A percentile compares a stretch with the other conserved stretches of the same genome.
Conservation (phyloP, 2,329 filamentous ascomycete genomes). For the Colletotrichum sp. region DNA sequence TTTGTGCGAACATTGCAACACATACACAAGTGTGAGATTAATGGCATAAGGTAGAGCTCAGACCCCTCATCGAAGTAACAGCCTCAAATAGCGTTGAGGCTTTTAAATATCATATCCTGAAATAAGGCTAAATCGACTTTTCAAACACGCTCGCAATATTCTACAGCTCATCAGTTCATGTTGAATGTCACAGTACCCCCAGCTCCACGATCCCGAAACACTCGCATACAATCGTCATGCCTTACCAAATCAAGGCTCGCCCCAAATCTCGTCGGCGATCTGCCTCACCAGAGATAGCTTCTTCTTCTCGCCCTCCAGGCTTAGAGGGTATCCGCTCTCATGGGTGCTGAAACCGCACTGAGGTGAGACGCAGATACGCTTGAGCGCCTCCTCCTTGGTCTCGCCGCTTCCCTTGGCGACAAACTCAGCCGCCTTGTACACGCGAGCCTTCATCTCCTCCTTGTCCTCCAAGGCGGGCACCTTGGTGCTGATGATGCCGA, state of each 20-base stretch:
- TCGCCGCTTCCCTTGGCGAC: slow-evolving; percentile 72
- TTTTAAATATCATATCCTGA: background rate
- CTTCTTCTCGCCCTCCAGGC: slow-evolving; percentile 72
- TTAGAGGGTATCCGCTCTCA: slow-evolving; percentile 73
- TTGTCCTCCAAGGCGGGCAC: slow-evolving; percentile 66
- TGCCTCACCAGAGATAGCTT: slow-evolving; percentile 74
- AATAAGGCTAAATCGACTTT: background rate
- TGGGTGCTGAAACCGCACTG: slow-evolving; percentile 80
- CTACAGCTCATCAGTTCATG: background rate
- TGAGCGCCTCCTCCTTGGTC: slow-evolving; percentile 69
- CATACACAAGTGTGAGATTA: no score
- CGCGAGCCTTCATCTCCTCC: slow-evolving; percentile 64
- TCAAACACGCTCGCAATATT: background rate
- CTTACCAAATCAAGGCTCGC: slow-evolving; percentile 26
- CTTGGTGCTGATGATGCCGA: slow-evolving; percentile 70
- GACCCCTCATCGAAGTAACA: background rate
- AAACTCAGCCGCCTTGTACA: slow-evolving; percentile 67
- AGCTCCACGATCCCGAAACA: background rate
- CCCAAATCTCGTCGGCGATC: slow-evolving; percentile 77
- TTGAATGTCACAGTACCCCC: background rate
- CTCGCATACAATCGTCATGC: no score
- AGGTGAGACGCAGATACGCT: slow-evolving; percentile 71
- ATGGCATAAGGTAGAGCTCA: no score
- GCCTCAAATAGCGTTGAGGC: background rate
- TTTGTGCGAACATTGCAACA: no score